Conservation (phyloP, 2,329 filamentous ascomycete genomes). For the Trichoderma citrinoviride region DNA sequence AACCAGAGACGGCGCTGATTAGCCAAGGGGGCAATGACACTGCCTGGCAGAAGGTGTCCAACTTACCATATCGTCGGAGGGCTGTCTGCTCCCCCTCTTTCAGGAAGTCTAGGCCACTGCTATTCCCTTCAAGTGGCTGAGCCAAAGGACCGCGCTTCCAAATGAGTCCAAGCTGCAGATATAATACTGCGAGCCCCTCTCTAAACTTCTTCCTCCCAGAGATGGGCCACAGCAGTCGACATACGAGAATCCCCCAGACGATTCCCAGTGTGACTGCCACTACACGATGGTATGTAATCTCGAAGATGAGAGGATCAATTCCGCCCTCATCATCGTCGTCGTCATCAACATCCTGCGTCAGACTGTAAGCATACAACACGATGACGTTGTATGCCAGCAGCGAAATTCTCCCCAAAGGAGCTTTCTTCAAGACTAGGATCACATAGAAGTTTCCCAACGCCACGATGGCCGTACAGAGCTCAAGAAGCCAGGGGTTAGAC, state of each 20-base stretch:
- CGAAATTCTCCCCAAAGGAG: conserved; percentile 88
- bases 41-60: neutral
- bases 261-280: conserved; percentile 83
- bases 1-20: neutral
- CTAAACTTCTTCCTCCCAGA: conserved; percentile 85
- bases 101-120: conserved; percentile 68
- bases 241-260: conserved; percentile 88
- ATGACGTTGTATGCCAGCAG: conserved; percentile 95
- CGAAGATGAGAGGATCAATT: conserved; percentile 74
- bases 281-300: conserved; percentile 85
- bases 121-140: conserved; percentile 61
- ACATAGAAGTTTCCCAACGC: conserved; percentile 85
- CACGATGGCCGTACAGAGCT: conserved; percentile 77
- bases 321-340: conserved; percentile 89
- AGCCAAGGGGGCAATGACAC: neutral
- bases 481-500: conserved; percentile 72
- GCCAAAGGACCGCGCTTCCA: conserved; percentile 93
- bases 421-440: conserved; percentile 79
- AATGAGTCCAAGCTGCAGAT: conserved; percentile 90
- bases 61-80: conserved; percentile 69
- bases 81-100: conserved; percentile 83
- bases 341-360: conserved; percentile 75
- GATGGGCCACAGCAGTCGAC: conserved; percentile 88
- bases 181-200: conserved; percentile 84
- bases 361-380: conserved; percentile 88